Base-by-base conservation (phyloP, 345 rosid species). In the Euphorbia pulcherrima region DNA sequence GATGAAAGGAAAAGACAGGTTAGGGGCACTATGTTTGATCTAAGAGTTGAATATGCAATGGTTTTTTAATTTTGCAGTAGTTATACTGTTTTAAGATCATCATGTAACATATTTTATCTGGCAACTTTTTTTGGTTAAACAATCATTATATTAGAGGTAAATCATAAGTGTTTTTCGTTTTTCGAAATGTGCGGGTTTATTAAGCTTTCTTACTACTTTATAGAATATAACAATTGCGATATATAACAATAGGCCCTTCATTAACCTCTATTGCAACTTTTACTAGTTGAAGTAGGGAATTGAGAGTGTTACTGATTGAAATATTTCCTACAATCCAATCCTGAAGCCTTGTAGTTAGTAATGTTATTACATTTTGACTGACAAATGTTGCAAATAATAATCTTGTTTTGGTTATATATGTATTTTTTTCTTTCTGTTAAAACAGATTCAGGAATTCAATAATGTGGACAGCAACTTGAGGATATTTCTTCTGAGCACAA, bases 1-100 rank as follows among this genome's bases (percentile, higher is more conserved):
- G 89, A 86, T 1, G 90, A 94, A 57, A 87, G 99, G 78, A 85
- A 60, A 82, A 84, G 86, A 72, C 99, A 94, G 99, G 99, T 94
- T 62, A 68, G 50, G 29, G 57, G 41, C 16, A 39, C 8, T 1
- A 26, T 44, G 55, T 13, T 18, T 9, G 37, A 61, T 29, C 6
- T n/a, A 5, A 7, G 20, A 73, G 5, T 51, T 67, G 56, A 60
- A 40, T 16, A 4, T 72, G 37, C 8, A 23, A 37, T 16, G 39
- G 2, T 23, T 5, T 4, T 64, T 26, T 47, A 3, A 23, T 30
- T 54, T 67, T 67, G 58, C 16, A 67, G 70, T 14, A 37, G 13
- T 39, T 26, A 18, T 37, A 21, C 23, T 51, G 10, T 14, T 12
- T 2, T 4, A 35, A 33, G 24, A 33, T 10, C 13, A 7, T 16